Base-by-base conservation (phyloP, 2,329 filamentous ascomycete species). In the Epichloe aotearoae region DNA sequence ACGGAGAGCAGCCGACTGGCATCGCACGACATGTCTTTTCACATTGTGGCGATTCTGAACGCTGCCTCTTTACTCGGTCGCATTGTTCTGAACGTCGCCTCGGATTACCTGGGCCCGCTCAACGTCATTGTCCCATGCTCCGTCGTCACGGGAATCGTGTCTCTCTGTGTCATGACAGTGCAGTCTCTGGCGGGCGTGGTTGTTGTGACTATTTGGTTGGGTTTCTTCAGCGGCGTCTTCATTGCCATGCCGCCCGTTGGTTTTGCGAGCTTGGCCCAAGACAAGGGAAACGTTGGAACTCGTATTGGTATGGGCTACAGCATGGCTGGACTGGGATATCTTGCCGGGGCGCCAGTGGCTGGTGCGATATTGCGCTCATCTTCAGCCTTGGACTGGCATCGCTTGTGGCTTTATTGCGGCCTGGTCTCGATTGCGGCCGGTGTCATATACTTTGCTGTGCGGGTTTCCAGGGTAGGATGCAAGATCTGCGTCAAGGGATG, bases 41-140 rank as follows among this genome's bases (percentile, higher is more conserved):
- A 73, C 59, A 62, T 72, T 14, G 65, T 75, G 36, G 61, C 67
- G 19, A 59, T 71, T 47, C 61, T 76, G 47, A 75, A 74, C 56
- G 70, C 65, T 12, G 71, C 69, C 17, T 72, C 33, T 0, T 62
- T 73, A 3, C 63, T 73, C 15, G 73, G 73, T 0, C 68, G 74
- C 8, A 59, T 74, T 1, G 55, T 72, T 1, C 73, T 71, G 3
- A 69, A 66, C 50, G 57, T 57, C 6, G 42, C 69, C 0, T 61
- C 64, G 1, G 69, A 70, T 53, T 17, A 53, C 1, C 59, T 63
- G 15, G 69, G 69, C 3, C 58, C 61, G 3, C 54, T 69, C 37
- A 70, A 70, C 49, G 62, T 66, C 37, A 62, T 66, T 17, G 50
- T 59, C 10, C 56, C 58, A 40, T 60, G 59, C 30, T 56, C 60